phyloP scores from a whole-genome alignment of 2,329 filamentous ascomycete species.

The Xylaria multiplex region DNA sequence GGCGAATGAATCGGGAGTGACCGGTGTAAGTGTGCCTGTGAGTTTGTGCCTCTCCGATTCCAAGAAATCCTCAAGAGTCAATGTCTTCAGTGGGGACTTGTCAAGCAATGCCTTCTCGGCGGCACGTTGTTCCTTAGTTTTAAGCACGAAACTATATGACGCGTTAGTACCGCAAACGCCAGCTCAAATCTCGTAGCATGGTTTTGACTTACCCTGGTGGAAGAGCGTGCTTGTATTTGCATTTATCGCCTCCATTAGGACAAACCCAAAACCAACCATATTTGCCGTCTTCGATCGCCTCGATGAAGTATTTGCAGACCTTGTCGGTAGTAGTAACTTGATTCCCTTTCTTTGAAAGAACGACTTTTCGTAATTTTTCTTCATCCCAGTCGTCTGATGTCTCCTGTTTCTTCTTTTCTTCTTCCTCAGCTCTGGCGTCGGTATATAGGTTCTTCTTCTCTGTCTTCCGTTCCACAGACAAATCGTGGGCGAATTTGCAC shows the following conservation, averaged over 20 bases:
- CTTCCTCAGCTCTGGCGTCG: constrained; percentile 79
- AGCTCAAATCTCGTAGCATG: neutral
- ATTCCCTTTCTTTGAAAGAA: constrained; percentile 96
- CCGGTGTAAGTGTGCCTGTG: constrained; percentile 88
- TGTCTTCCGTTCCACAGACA: constrained; percentile 87
- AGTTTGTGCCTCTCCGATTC: constrained; percentile 97
- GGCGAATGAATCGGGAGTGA: constrained; percentile 90
- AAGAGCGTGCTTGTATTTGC: constrained; percentile 97
- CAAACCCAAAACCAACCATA: constrained; percentile 99
- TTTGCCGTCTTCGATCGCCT: constrained; percentile 96
- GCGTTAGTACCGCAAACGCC: constrained; percentile 33
- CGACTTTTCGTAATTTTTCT: constrained; percentile 89
- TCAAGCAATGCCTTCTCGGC: constrained; percentile 96
- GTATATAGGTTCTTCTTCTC: constrained; percentile 93
- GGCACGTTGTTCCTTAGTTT: constrained; percentile 95
- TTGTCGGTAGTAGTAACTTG: constrained; percentile 95
- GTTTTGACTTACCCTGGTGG: constrained; percentile 81
- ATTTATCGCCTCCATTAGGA: constrained; percentile 95
- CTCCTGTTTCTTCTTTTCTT: constrained; percentile 85
- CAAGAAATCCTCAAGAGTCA: constrained; percentile 96
- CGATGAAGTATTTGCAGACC: constrained; percentile 98
- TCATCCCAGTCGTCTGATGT: constrained; percentile 98
- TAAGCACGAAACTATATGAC: constrained; percentile 82
- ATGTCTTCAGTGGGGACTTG: constrained; percentile 91
- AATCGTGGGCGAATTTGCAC: constrained; percentile 97